Evolutionary conservation across 768 basidiomycete genomes (phyloP), one percentile per base, ranked within the genome.

Genomic region (Cystobasidium tubakii): DNA sequence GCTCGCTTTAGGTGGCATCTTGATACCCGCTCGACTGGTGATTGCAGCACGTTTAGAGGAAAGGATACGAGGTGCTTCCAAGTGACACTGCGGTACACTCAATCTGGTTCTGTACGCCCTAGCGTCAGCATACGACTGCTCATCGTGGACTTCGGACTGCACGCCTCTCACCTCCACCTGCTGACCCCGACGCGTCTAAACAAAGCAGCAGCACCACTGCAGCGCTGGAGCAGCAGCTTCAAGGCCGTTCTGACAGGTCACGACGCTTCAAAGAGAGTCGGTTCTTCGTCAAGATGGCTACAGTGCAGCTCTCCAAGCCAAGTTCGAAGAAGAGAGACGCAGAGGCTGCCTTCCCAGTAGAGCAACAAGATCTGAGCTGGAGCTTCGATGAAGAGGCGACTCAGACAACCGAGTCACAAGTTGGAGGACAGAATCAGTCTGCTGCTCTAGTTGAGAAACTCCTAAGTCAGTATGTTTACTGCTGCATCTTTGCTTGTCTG

Each of bases 261-360:
- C 42, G 27, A n/a, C 9, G 7, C 53, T 55, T 55, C n/a, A n/a
- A 60, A n/a, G 6, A 54, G 7, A n/a, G 21, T 10, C 53, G 10
- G 53, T 54, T 34, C 12, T 3, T 60, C 57, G 15, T 60, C 27
- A 60, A 29, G 29, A 60, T 60, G 57, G 29, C 25, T 29, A 34
- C 57, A 27, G 29, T 29, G 57, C 57, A 60, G 33, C 25, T 60
- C 2, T 31, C 57, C 15, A 27, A 34, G 13, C 33, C 57, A 1
- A 60, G 57, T 34, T 6, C 57, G 13, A 60, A 60, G 33, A 60
- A 60, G 27, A 60, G 57, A 60, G 57, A 60, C 57, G 57, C 27
- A 6, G 57, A 60, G 23, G 29, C 17, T 60, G 57, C 57, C 21
- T 60, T 60, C 27, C 4, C 9, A 1, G 57, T 6, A 25, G 27